Percentiles rank a stretch among this genome's conserved stretches.
Conservation (phyloP, 2,329 filamentous ascomycete genomes). For the Colletotrichum orbiculare region DNA sequence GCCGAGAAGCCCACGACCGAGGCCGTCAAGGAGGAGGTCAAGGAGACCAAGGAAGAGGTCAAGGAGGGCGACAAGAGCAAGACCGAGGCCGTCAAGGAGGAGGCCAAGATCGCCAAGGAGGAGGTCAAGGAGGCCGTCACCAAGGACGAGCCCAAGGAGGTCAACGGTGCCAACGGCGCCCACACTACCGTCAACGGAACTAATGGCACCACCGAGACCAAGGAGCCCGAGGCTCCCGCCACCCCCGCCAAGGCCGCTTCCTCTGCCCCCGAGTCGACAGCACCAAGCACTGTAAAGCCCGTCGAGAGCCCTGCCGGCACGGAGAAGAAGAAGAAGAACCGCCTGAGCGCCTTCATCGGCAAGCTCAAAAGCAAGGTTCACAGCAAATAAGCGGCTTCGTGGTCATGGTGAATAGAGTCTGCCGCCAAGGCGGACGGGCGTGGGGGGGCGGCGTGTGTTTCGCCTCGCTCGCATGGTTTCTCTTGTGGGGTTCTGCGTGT, state of each 20-base stretch:
- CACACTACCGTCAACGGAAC: conserved; percentile 36
- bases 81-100: conserved; percentile 37
- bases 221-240: conserved; percentile 34
- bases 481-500: conserved; percentile 48
- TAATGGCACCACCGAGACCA: conserved; percentile 37
- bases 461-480: conserved; percentile 48
- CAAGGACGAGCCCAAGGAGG: conserved; percentile 29
- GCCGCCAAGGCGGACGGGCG: conserved; percentile 44
- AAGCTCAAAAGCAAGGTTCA: conserved; percentile 63
- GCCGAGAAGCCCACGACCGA: conserved; percentile 38
- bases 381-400: conserved; percentile 38
- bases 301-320: conserved; percentile 41
- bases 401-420: conserved; percentile 12
- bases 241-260: conserved; percentile 36
- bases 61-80: conserved; percentile 36
- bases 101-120: conserved; percentile 37
- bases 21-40: conserved; percentile 40
- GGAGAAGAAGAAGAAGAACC: conserved; percentile 75
- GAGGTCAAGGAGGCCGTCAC: conserved; percentile 30
- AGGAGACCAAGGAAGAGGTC: conserved; percentile 35
- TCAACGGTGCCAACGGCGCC: conserved; percentile 30
- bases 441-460: conserved; percentile 42
- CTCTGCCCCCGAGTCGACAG: conserved; percentile 33
- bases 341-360: conserved; percentile 71
- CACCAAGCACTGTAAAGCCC: conserved; percentile 43